Evolutionary conservation across 1,284 basidiomycete species (phyloP), one percentile per base, ranked within the genome.

Genomic region (Waitea zeae): DNA sequence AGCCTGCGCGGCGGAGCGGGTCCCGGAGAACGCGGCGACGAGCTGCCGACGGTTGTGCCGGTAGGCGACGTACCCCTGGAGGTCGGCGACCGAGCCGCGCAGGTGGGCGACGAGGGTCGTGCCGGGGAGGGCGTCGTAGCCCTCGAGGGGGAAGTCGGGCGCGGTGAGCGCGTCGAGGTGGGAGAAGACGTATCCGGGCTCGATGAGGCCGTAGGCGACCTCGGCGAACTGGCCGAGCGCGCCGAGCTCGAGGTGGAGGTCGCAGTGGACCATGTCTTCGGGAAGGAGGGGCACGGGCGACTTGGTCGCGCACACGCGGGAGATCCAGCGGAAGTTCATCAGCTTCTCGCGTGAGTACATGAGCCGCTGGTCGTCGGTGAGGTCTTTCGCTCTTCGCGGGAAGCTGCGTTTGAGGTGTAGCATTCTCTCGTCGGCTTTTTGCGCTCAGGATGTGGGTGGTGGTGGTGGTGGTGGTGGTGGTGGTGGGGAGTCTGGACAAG

Each of bases 221-320:
- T 70, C 64, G 3, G 64, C 59, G 43, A 67, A 70, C 49, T 70
- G 61, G 53, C 65, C 64, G 31, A 68, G 42, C 34, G 62, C 59
- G 29, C 58, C 50, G 12, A 70, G 50, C 38, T 62, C 55, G 15
- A 41, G 26, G 30, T 52, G 46, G 12, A 63, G 39, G 4, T 49
- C 50, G 12, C 42, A 35, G 14, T 59, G 44, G 9, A 52, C 58
- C 15, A 60, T 39, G 38, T 69, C 59, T 14, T 42, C 38, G 20
- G 53, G 41, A 5, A 54, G 56, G 14, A 70, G 53, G 15, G 48
- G 46, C 39, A 59, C 50, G 1, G 50, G 39, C 3, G 66, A 64
- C 39, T 51, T 53, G 5, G 58, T 58, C 5, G 63, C 63, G 4
- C 63, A 41, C 3, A 67, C 35, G 43, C 56, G 58, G 31, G 58